These are phyloP conservation scores for Fusarium brachygibbosum DNA, from an alignment of 2,329 filamentous ascomycete species.

Conservation along the genomic window DNA sequence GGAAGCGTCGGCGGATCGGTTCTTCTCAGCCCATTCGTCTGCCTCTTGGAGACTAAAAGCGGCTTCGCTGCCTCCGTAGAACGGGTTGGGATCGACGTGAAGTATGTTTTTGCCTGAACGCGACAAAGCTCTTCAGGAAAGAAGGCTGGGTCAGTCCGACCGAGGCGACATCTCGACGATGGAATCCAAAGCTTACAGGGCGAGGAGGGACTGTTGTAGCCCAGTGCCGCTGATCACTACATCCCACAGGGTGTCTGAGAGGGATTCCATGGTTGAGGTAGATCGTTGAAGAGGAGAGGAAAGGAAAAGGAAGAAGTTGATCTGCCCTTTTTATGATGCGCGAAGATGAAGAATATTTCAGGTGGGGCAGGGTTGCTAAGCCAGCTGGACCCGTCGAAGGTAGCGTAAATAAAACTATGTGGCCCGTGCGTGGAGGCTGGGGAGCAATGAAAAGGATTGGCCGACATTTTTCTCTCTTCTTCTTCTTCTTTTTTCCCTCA, in stretches of 20 bases:
- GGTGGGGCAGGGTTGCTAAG: constrained; percentile 44
- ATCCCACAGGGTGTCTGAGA: constrained; percentile 82
- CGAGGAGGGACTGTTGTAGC: constrained; percentile 82
- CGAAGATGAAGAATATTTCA: constrained; percentile 38
- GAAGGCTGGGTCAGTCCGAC: constrained; percentile 52
- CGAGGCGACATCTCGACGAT: constrained; percentile 50
- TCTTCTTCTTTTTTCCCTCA: constrained; percentile 46
- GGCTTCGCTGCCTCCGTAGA: constrained; percentile 89
- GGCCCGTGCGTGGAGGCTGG: constrained; percentile 43
- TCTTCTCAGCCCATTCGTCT: constrained; percentile 75
- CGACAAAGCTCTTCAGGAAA: constrained; percentile 81
- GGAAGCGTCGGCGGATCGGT: constrained; percentile 46
- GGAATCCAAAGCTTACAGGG: constrained; percentile 71
- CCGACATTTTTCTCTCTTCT: constrained; percentile 48
- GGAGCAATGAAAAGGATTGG: constrained; percentile 22
- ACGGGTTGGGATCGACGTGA: constrained; percentile 88
- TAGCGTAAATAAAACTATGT: constrained; percentile 14
- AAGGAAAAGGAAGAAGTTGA: constrained; percentile 24
- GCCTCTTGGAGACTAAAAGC: constrained; percentile 87
- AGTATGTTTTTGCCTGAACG: constrained; percentile 92
- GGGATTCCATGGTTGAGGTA: constrained; percentile 73
- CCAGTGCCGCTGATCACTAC: constrained; percentile 84
- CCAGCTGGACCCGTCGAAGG: background rate
- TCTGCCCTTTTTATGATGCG: constrained; percentile 30
- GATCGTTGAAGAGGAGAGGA: constrained; percentile 28